These are phyloP conservation scores for Botrytis aclada DNA, from an alignment of 2,329 filamentous ascomycete genomes.

Conservation along the genomic window DNA sequence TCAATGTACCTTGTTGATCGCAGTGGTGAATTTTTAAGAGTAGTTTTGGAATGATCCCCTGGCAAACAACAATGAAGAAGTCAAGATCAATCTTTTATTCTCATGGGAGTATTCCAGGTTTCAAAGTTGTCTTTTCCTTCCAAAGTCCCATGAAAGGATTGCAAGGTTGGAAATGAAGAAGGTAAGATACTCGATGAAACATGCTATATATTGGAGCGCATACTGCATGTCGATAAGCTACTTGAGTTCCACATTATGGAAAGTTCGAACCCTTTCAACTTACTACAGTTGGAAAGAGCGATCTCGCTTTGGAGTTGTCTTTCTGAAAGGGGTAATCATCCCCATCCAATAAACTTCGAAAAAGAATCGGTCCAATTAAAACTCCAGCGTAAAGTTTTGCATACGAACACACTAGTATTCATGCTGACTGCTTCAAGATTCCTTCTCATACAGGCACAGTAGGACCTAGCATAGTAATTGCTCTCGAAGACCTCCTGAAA, in stretches of 20 bases:
- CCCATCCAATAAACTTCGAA: neutral
- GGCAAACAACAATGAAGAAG: neutral
- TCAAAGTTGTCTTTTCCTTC: too few species aligned
- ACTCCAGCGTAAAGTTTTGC: neutral
- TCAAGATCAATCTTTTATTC: neutral
- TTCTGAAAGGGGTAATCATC: neutral
- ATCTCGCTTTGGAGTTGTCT: constrained; percentile 7
- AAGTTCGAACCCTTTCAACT: neutral
- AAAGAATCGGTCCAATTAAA: neutral
- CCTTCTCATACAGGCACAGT: neutral
- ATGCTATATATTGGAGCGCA: neutral
- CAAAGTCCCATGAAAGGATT: neutral
- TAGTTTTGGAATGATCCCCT: neutral
- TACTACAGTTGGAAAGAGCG: neutral
- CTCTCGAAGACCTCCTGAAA: neutral
- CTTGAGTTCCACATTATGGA: neutral
- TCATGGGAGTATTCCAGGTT: neutral
- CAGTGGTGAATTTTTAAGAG: neutral
- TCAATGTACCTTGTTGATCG: neutral
- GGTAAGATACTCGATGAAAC: neutral
- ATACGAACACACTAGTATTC: neutral
- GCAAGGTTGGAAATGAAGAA: neutral
- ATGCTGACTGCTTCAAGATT: neutral
- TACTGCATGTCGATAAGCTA: neutral
- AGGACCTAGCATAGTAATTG: neutral